Evolutionary conservation across 768 basidiomycete genomes (phyloP), one percentile per base, ranked within the genome.

Genomic region (Xerocomellus intermedius): DNA sequence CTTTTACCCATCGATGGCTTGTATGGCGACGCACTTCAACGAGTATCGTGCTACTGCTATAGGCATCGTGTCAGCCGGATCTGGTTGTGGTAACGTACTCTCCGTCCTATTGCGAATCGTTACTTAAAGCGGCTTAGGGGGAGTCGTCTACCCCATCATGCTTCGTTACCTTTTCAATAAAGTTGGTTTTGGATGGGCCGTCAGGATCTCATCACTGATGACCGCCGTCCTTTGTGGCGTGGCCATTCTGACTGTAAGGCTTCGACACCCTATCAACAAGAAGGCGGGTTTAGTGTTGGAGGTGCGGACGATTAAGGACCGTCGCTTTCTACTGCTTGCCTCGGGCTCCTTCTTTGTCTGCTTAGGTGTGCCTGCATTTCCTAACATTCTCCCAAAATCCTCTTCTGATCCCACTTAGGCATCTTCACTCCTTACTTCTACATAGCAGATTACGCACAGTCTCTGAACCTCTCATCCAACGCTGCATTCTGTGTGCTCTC

Each of bases 351-450:
- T 77, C 53, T 74, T 87, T 32, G 80, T 84, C 16, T 82, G 83
- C 14, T 71, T 87, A 32, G 86, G 86, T 86, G 58, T 42, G 81
- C 61, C 41, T 44, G 41, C 38, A 42, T 49, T 22, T 55, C 28
- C 17, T 48, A 13, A n/a, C 12, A 12, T 55, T 21, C 51, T 33
- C 51, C 16, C 10, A 5, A 26, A 58, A 42, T n/a, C 30, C 13
- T n/a, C 19, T 37, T 42, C 48, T 57, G 28, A 54, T 22, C 48
- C 41, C 52, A 42, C 33, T 14, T 60, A 89, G 87, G 86, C 26
- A 71, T 88, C 5, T 89, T 87, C 70, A 84, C 82, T 22, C 87
- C 87, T 8, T 84, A 81, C 67, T 85, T 87, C 65, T 90, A 83
- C 72, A 82, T 90, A 50, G 79, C 82, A 21, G 77, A 80, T 47